Base-by-base conservation (phyloP, 768 basidiomycete genomes). In the Trametes sanguinea region DNA sequence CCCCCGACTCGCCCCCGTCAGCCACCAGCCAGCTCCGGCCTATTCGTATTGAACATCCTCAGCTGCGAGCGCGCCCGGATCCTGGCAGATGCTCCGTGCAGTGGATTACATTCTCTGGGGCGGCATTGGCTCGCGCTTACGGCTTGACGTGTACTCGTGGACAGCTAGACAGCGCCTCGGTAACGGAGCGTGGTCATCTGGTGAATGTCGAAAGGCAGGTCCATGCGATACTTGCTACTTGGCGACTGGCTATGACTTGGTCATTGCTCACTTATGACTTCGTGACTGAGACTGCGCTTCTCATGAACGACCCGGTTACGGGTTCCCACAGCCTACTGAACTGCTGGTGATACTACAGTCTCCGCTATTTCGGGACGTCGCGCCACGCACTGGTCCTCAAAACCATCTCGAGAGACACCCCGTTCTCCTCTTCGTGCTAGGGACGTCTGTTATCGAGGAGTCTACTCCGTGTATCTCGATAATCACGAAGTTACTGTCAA, bases 131-230 rank as follows among this genome's bases (percentile, higher is more conserved):
- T 30, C 55, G 32, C 33, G 9, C 44, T 35, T 39, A 35, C 45
- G 55, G 27, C n/a, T 47, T 35, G 13, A 46, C 55, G 45, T 56
- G 45, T 46, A 35, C 45, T 47, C 55, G 54, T 55, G 44, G 44
- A 30, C 43, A 45, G 43, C 11, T 11, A 42, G 6, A 9, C 43
- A 29, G n/a, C 54, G 54, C 6, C 43, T 46, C 22, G 43, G 3
- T 22, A 22, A 39, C 47, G 56, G 29, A 44, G 53, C 7, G 37
- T 50, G 56, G 56, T 57, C 56, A 57, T 57, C 47, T 57, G 39
- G 46, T 37, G 56, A 35, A 27, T 8, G 17, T 53, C 54, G 45
- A 33, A 40, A 43, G 53, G 53, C 27, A 29, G 17, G 37, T 35
- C 39, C 27, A 39, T 54, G 40, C 27, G 14, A 35, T 29, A 39